Evolutionary conservation across 148 eudicot species (phyloP), one percentile per base, ranked within the genome.

Genomic region (Limonium bicolor): DNA sequence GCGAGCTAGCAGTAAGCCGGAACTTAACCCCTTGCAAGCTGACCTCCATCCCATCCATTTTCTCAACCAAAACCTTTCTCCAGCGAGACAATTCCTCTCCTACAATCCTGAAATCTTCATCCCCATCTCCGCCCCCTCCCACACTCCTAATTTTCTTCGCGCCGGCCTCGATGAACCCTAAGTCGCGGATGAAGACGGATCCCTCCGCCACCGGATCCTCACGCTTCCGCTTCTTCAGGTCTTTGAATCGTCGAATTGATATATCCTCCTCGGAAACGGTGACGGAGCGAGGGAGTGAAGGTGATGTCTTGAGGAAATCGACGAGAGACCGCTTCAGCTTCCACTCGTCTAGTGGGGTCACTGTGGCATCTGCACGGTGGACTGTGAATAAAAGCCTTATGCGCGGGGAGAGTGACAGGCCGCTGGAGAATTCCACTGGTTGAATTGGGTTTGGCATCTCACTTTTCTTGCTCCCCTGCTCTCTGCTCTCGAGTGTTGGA

Each of bases 31-130:
- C 86, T 49, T 71, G 80, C 50, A 85, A 66, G 63, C 48, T 85
- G 39, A 77, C 51, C 55, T 85, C 90, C 51, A 85, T 77, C 19
- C 90, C 90, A 41, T 85, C 82, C 82, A 77, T 71, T 55, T 69
- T 73, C 55, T 58, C 75, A 29, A 74, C 80, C 36, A 76, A 37
- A 50, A 37, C 20, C 56, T 41, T 66, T 79, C 74, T 66, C 88
- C 88, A 80, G 20, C 71, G 79, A 43, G 16, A 4, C 36, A 67
- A 73, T 72, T 55, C 71, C 69, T 36, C 64, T 55, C 70, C 87
- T 43, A 58, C 10, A 7, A n/a, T 53, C 51, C 20, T 20, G 19
- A 45, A 54, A 15, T 27, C 72, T 12, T 27, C 33, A 0, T 22
- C 53, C 4, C 27, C 27, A 19, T 31, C 42, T 17, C 24, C 38